Conservation (phyloP, 2,329 filamentous ascomycete genomes). For the Aureobasidium leucospermi region DNA sequence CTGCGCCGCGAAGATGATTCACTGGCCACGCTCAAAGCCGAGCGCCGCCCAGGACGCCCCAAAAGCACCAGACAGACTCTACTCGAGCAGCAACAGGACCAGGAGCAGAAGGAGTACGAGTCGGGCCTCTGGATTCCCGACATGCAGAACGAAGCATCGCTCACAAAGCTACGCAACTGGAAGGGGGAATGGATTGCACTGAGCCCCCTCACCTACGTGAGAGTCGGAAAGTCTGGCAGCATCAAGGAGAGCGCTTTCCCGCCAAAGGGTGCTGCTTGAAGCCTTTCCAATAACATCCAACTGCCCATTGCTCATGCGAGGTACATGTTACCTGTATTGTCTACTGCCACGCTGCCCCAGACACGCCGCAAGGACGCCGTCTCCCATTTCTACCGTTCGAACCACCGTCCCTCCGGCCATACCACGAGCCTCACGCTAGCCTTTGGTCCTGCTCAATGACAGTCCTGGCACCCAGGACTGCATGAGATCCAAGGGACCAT, state of each 20-base stretch:
- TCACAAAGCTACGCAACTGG: conserved; percentile 63
- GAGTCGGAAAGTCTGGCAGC: conserved; percentile 58
- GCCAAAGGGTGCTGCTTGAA: conserved; percentile 42
- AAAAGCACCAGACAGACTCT: conserved; percentile 69
- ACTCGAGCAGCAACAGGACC: conserved; percentile 61
- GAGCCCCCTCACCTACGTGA: conserved; percentile 67
- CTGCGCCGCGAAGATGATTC: conserved; percentile 64
- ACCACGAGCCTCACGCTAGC: neutral
- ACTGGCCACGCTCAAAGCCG: conserved; percentile 56
- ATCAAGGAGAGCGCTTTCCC: conserved; percentile 71
- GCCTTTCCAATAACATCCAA: neutral
- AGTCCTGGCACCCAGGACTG: too few relatives aligned
- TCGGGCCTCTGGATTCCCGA: conserved; percentile 85
- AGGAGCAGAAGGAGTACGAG: conserved; percentile 71
- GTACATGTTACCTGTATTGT: neutral
- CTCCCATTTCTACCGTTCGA: neutral
- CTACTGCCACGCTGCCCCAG: neutral
- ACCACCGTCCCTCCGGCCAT: too few relatives aligned
- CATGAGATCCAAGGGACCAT: too few relatives aligned
- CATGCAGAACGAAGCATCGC: conserved; percentile 58
- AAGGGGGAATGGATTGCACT: conserved; percentile 79
- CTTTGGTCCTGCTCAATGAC: neutral
- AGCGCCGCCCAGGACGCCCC: conserved; percentile 71
- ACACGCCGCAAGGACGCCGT: neutral
- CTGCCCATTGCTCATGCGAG: neutral